Evolutionary conservation across 805 yeast species (phyloP).

Genomic region (Teunomyces kruisii): DNA sequence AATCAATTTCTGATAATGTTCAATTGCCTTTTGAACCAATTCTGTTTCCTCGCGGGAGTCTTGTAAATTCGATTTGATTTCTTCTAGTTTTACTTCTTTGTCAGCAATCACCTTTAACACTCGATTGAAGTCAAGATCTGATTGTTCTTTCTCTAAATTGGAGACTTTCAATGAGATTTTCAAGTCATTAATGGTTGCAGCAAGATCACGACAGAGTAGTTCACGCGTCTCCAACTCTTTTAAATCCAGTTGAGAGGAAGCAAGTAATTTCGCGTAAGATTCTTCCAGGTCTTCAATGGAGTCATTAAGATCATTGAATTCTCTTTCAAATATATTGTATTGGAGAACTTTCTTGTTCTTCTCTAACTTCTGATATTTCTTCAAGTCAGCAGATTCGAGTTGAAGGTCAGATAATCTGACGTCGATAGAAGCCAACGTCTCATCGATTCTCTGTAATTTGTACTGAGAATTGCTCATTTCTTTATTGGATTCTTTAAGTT

Average conservation of each 20-base stretch:
- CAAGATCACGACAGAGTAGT: slow-evolving; percentile 42
- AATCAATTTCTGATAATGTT: slow-evolving; percentile 27
- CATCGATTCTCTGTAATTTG: slow-evolving; percentile 71
- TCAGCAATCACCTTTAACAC: slow-evolving; percentile 49
- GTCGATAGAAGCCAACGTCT: slow-evolving; percentile 67
- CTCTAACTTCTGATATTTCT: slow-evolving; percentile 65
- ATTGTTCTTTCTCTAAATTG: slow-evolving; percentile 56
- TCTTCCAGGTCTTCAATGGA: slow-evolving; percentile 62
- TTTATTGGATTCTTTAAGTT: slow-evolving; percentile 72
- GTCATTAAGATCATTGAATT: slow-evolving; percentile 58
- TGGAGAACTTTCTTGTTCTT: slow-evolving; percentile 69
- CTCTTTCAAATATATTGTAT: slow-evolving; percentile 75
- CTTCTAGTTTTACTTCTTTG: slow-evolving; percentile 46
- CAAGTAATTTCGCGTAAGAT: slow-evolving; percentile 50
- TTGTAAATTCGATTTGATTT: slow-evolving; percentile 36
- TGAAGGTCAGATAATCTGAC: slow-evolving; percentile 76
- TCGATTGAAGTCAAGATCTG: slow-evolving; percentile 50
- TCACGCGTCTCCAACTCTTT: slow-evolving; percentile 64
- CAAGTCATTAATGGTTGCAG: slow-evolving; percentile 45
- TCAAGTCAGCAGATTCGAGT: slow-evolving; percentile 74
- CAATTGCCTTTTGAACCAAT: slow-evolving; percentile 17
- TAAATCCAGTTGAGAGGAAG: slow-evolving; percentile 54
- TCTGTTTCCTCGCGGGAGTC: slow-evolving; percentile 29
- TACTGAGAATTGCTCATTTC: slow-evolving; percentile 74
- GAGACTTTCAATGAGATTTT: slow-evolving; percentile 51